Base-by-base conservation (phyloP, 805 yeast species). In the Torulaspora quercuum region DNA sequence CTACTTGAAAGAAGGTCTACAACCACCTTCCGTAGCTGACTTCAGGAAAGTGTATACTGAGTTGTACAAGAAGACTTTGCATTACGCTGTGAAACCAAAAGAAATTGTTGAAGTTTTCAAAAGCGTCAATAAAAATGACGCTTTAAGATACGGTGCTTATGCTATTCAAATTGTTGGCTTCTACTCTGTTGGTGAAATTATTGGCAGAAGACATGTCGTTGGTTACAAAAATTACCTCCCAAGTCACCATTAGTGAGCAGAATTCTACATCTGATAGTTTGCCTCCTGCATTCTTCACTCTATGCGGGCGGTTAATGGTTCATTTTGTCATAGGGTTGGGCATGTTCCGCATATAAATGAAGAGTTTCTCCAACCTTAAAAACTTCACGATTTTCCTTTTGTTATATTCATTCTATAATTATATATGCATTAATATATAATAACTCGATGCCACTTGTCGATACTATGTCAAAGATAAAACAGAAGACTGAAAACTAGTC, bases 191-290 rank as follows among this genome's bases (percentile, higher is more conserved):
- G 98, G 98, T 62, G 98, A 92, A 75, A 78, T 89, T 52, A 74
- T 92, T 58, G 98, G 98, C 59, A 87, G 97, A 75, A 83, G 97
- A 73, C 78, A 84, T 57, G 54, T 92, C 44, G 84, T 88, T 58
- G 96, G 97, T 52, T 90, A 92, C 76, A 74, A 62, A 44, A 66
- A 53, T 63, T 39, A 42, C 33, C 30, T 22, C 15, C 21, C 38
- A 17, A 32, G 35, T 23, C 46, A 42, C 33, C 44, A 41, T 30
- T 42, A 36, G 25, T 32, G 35, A 26, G 17, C 37, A 10, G 15
- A 23, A 26, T 22, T 21, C 16, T 27, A 14, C 16, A 22, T 25
- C 7, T 5, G 7, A 22, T 6, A n/a, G 7, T n/a, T 4, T 13
- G 25, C 12, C 32, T 20, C 33, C 24, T 30, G 19, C 33, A 30